Conservation (phyloP, 345 rosid genomes). For the Raphanus raphanistrum region DNA sequence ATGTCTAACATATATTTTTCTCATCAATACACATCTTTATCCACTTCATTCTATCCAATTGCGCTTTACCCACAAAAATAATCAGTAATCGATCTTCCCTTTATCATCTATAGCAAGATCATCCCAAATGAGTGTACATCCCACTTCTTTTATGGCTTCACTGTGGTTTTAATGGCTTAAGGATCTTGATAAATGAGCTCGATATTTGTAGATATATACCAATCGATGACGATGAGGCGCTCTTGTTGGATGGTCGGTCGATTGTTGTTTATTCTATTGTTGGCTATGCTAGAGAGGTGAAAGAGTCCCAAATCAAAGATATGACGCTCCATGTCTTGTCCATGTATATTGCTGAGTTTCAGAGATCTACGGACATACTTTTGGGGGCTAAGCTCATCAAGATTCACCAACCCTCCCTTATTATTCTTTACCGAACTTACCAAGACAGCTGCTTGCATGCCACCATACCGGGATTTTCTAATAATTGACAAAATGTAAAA, state of each 20-base stretch:
- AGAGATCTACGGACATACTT: constrained; percentile 88
- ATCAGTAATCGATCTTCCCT: constrained; percentile 55
- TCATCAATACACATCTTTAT: constrained; percentile 84
- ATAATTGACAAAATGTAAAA: constrained; percentile 1
- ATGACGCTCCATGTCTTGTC: constrained; percentile 65
- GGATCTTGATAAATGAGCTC: constrained; percentile 74
- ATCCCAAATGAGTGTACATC: constrained; percentile 87
- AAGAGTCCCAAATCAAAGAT: constrained; percentile 89
- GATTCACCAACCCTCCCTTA: constrained; percentile 76
- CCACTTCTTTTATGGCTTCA: constrained; percentile 95
- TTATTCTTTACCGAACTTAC: constrained; percentile 65
- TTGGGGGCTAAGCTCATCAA: constrained; percentile 81
- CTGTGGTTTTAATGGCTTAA: constrained; percentile 64
- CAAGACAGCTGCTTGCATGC: constrained; percentile 70
- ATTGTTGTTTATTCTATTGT: constrained; percentile 53
- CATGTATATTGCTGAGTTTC: constrained; percentile 68
- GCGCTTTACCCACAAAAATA: constrained; percentile 54
- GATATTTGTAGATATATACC: constrained; percentile 45
- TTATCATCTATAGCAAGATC: constrained; percentile 85
- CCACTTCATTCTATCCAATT: constrained; percentile 82
- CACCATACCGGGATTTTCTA: constrained; percentile 70
- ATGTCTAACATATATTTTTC: constrained; percentile 74
- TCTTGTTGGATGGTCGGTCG: constrained; percentile 51
- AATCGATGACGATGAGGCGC: constrained; percentile 38
- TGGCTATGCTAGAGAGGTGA: constrained; percentile 78